Conservation (phyloP, 306 rosid genomes). For the Dalbergia oliveri region DNA sequence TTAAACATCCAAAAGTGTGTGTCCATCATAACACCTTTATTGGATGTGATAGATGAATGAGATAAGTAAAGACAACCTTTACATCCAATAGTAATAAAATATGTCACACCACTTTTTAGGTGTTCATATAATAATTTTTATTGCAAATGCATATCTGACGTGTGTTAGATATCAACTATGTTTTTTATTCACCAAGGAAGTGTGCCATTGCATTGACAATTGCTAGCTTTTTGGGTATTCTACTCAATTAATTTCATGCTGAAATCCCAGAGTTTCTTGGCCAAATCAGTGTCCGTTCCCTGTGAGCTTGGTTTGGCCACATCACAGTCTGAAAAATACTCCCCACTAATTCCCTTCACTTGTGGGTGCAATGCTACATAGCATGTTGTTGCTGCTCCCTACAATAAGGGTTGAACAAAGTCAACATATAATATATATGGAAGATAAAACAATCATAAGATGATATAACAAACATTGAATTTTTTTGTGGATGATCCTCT, state of each 20-base stretch:
- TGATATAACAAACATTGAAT: not conserved
- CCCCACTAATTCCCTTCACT: conserved; percentile 69
- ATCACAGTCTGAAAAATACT: conserved; percentile 66
- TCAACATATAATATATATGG: not conserved
- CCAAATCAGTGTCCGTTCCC: conserved; percentile 61
- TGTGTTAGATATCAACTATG: no score
- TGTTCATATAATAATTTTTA: no score
- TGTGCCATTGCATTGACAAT: not conserved
- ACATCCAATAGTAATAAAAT: no score
- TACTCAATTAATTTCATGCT: conserved; percentile 53
- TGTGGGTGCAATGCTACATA: conserved; percentile 81
- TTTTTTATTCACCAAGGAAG: no score
- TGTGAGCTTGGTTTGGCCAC: conserved; percentile 54
- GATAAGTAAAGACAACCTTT: no score
- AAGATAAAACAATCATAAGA: no score
- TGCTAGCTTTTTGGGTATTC: not conserved
- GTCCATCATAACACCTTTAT: no score
- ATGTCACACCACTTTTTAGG: no score
- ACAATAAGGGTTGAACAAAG: conserved; percentile 8
- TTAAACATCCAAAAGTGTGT: no score
- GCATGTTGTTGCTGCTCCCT: conserved; percentile 96
- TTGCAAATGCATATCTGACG: no score
- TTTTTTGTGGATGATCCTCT: not conserved
- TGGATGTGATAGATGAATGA: no score
- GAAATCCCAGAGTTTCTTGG: conserved; percentile 79